These are phyloP conservation scores for Geosmithia putterillii DNA, from an alignment of 2,329 filamentous ascomycete genomes.

Conservation along the genomic window DNA sequence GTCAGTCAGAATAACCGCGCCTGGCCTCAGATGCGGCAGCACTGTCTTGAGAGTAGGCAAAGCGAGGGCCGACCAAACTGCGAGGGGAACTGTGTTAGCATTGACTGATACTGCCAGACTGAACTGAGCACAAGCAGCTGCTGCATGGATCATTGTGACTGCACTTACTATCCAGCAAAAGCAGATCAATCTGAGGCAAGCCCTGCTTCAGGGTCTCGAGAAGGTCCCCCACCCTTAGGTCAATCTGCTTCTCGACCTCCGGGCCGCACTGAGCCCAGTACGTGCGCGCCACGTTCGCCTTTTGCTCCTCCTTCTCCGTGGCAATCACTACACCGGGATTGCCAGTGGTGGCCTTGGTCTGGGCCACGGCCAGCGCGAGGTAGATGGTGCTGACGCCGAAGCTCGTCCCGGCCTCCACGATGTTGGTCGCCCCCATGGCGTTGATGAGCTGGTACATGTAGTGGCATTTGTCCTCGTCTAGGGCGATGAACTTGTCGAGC, in stretches of 20 bases:
- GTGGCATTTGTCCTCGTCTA: constrained; percentile 45
- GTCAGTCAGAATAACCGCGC: constrained; percentile 35
- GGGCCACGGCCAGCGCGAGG: constrained; percentile 41
- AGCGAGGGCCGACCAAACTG: constrained; percentile 43
- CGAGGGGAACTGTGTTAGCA: not conserved
- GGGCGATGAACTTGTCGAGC: constrained; percentile 45
- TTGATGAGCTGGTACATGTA: constrained; percentile 42
- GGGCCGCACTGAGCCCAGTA: constrained; percentile 40
- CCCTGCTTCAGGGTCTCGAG: constrained; percentile 35
- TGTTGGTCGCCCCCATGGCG: constrained; percentile 31
- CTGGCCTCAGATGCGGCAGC: constrained; percentile 27
- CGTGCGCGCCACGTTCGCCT: constrained; percentile 35
- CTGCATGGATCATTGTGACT: not conserved
- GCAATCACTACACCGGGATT: constrained; percentile 33
- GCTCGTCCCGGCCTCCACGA: constrained; percentile 49
- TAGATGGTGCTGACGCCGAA: constrained; percentile 53
- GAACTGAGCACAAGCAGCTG: not conserved
- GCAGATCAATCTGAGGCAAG: constrained; percentile 38
- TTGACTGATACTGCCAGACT: not conserved
- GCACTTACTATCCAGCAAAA: constrained; percentile 48
- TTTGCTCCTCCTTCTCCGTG: constrained; percentile 45
- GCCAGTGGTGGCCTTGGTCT: constrained; percentile 22
- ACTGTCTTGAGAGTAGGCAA: constrained; percentile 37
- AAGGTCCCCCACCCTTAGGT: constrained; percentile 44
- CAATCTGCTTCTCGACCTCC: constrained; percentile 35